Conservation (phyloP, 2,329 filamentous ascomycete species). For the Fusarium torulosum region DNA sequence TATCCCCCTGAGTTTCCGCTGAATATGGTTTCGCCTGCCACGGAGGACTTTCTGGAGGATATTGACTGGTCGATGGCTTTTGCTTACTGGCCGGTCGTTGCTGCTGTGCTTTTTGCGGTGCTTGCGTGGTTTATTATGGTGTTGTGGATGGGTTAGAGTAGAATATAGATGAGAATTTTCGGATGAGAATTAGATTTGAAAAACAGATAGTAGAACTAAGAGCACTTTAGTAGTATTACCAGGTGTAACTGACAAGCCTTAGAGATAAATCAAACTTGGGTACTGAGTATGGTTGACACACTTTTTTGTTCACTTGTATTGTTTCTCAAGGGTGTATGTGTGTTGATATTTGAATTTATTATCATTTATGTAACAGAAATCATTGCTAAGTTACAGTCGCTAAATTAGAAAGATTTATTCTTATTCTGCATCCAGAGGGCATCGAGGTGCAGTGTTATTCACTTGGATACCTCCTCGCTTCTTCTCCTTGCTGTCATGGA, state of each 20-base stretch:
- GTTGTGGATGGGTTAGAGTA: not conserved
- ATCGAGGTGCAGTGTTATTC: slow-evolving; percentile 80
- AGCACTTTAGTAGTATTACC: not conserved
- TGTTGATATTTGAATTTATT: not conserved
- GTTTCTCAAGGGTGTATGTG: not conserved
- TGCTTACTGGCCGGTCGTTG: slow-evolving; percentile 2
- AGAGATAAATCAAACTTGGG: not conserved
- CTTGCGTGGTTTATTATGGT: slow-evolving; percentile 11
- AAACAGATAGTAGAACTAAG: not conserved
- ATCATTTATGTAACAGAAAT: not conserved
- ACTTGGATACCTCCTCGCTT: slow-evolving; percentile 93
- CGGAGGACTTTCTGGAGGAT: slow-evolving; percentile 41
- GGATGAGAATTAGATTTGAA: not conserved
- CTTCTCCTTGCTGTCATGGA: slow-evolving; percentile 83
- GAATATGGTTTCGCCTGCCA: slow-evolving; percentile 24
- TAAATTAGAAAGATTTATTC: slow-evolving; percentile 22
- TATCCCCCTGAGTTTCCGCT: slow-evolving; percentile 32
- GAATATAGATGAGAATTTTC: not conserved
- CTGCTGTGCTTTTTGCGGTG: slow-evolving; percentile 18
- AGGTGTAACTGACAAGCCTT: not conserved
- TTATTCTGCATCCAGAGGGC: slow-evolving; percentile 82
- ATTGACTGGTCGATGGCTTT: slow-evolving; percentile 30
- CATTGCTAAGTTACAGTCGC: slow-evolving; percentile 12
- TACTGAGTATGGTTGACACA: not conserved
- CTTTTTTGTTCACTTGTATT: not conserved